phyloP scores from a whole-genome alignment of 805 yeast genomes.

The Cyberlindnera misumaiensis region DNA sequence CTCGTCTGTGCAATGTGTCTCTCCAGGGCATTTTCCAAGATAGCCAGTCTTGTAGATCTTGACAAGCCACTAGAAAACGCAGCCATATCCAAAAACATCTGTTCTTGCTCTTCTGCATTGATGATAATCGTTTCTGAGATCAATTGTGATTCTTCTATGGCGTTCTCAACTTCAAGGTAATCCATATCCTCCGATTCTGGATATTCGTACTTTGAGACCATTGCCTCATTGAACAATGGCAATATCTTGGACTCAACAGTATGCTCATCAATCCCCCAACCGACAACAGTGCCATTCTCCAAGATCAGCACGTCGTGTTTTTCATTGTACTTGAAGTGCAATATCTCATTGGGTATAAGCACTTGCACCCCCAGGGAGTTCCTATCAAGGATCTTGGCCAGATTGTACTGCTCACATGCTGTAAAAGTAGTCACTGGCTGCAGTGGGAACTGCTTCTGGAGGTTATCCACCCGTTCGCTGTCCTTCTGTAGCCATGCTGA shows the following conservation, averaged over 20 bases:
- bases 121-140: conserved; percentile 67
- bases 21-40: conserved; percentile 69
- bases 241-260: conserved; percentile 39
- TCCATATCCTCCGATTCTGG: conserved; percentile 86
- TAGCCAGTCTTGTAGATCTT: conserved; percentile 78
- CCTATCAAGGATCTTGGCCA: conserved; percentile 32
- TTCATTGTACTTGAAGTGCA: conserved; percentile 41
- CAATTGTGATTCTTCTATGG: conserved; percentile 33
- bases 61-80: conserved; percentile 88
- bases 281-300: conserved; percentile 72
- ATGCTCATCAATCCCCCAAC: conserved; percentile 72
- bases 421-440: conserved; percentile 63
- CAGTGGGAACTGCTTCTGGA: conserved; percentile 5
- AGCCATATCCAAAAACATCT: conserved; percentile 63
- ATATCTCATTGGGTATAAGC: conserved; percentile 63
- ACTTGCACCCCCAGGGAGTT: conserved; percentile 27
- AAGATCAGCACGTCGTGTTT: conserved; percentile 57
- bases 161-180: conserved; percentile 33
- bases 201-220: conserved; percentile 37
- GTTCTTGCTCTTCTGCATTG: conserved; percentile 39
- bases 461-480: conserved; percentile 1
- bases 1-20: conserved; percentile 57
- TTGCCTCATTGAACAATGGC: conserved; percentile 46
- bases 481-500: conserved; percentile 2
- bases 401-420: conserved; percentile 63